phyloP scores from a whole-genome alignment of 495 filamentous ascomycete species.

The Podospora conica region DNA sequence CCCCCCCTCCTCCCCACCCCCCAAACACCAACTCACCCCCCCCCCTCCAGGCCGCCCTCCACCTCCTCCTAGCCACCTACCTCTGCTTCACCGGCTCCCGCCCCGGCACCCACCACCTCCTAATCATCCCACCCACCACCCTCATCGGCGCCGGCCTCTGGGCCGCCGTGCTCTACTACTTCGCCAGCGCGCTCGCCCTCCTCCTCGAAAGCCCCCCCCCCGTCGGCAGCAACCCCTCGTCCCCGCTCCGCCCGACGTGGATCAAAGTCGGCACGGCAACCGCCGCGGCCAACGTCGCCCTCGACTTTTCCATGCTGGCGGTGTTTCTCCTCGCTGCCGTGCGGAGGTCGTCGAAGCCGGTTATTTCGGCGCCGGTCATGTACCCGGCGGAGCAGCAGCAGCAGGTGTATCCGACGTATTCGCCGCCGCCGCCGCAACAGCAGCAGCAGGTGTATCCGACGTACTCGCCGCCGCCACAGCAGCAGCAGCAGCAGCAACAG shows the following conservation, averaged over 20 bases:
- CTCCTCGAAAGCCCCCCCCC: background rate
- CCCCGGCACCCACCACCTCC: slow-evolving; percentile 7
- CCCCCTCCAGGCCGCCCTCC: slow-evolving; percentile 10
- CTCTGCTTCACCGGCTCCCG: slow-evolving; percentile 11
- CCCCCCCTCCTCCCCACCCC: background rate
- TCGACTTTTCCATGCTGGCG: slow-evolving; percentile 19
- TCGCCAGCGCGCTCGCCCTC: slow-evolving; percentile 8
- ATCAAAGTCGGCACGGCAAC: slow-evolving; percentile 19
- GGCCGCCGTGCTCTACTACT: slow-evolving; percentile 18
- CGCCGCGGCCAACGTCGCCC: slow-evolving; percentile 14
- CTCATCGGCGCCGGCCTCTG: slow-evolving; percentile 18
- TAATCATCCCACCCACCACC: slow-evolving; percentile 7
- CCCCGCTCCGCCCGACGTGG: slow-evolving; percentile 14
- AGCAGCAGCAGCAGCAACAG: background rate
- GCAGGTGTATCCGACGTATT: background rate
- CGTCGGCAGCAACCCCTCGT: background rate
- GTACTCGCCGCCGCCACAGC: background rate
- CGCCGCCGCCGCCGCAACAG: background rate
- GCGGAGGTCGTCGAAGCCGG: background rate
- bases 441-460: background rate
- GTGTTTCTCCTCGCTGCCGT: slow-evolving; percentile 8
- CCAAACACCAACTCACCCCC: background rate
- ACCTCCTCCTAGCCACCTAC: slow-evolving; percentile 20
- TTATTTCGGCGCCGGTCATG: slow-evolving; percentile 8
- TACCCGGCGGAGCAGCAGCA: background rate